These are phyloP conservation scores for Acacia acuminata DNA, from an alignment of 306 rosid species.

Conservation along the genomic window DNA sequence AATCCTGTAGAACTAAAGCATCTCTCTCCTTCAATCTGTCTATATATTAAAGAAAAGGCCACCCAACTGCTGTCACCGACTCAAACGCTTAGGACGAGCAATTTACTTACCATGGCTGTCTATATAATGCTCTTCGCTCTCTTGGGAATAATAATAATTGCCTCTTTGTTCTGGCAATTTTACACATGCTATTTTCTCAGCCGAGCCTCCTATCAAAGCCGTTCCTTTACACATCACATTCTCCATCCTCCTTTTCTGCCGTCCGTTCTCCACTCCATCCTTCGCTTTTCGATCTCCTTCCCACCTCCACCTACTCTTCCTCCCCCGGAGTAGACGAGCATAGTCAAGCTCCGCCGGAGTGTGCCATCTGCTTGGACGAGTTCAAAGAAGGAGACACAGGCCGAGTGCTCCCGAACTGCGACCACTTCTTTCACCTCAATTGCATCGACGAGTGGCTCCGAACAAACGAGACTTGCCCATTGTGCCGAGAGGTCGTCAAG, in stretches of 20 bases:
- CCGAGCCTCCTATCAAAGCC: background rate
- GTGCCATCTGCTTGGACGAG: background rate
- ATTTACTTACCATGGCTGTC: too few species aligned
- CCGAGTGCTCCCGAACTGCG: background rate
- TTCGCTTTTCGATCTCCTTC: background rate
- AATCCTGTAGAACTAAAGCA: too few species aligned
- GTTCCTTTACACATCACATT: background rate
- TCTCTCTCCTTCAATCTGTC: too few species aligned
- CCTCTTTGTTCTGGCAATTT: background rate
- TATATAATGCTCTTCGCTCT: too few species aligned
- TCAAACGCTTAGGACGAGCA: too few species aligned
- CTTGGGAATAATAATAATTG: background rate
- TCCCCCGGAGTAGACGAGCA: background rate
- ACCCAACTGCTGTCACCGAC: too few species aligned
- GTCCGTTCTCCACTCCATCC: background rate
- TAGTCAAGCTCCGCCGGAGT: background rate
- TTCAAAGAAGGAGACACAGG: background rate
- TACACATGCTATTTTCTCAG: too few species aligned
- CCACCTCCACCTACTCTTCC: background rate
- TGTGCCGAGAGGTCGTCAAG: background rate
- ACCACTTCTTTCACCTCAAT: background rate
- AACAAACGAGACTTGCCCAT: background rate
- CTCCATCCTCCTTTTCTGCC: background rate
- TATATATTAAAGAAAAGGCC: too few species aligned
- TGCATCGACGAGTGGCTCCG: background rate